Evolutionary conservation across 805 yeast species (phyloP).

Genomic region (Nakazawaea sp.): DNA sequence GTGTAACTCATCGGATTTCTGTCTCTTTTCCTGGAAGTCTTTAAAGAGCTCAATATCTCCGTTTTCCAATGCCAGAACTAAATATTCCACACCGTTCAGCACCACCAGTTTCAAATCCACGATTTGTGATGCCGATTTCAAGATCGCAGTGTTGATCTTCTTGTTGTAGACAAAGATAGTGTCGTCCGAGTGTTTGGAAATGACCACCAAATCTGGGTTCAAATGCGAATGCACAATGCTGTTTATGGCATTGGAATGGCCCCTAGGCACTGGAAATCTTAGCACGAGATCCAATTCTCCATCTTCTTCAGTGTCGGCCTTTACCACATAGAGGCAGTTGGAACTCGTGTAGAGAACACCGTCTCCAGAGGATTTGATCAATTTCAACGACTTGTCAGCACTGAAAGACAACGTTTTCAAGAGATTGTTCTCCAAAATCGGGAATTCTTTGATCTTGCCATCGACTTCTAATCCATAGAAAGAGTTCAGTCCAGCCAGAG

Average conservation of each 20-base stretch:
- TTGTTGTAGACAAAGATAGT: slow-evolving; percentile 28
- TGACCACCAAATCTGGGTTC: slow-evolving; percentile 26
- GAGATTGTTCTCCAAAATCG: slow-evolving; percentile 18
- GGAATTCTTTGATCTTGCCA: slow-evolving; percentile 19
- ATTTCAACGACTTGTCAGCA: slow-evolving; percentile 14
- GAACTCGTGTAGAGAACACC: slow-evolving; percentile 24
- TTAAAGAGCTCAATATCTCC: slow-evolving; percentile 27
- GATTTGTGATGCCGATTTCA: slow-evolving; percentile 27
- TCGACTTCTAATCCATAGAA: slow-evolving; percentile 23
- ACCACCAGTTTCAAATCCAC: slow-evolving; percentile 20
- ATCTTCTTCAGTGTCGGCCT: slow-evolving; percentile 21
- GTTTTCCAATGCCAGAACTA: slow-evolving; percentile 24
- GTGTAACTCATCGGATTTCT: slow-evolving; percentile 14
- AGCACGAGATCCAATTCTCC: slow-evolving; percentile 21
- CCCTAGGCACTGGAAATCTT: slow-evolving; percentile 26
- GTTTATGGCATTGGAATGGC: slow-evolving; percentile 25
- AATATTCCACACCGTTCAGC: slow-evolving; percentile 15
- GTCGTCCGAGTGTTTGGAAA: slow-evolving; percentile 23
- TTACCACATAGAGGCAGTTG: slow-evolving; percentile 16
- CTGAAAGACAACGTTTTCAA: slow-evolving; percentile 14
- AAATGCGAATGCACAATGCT: slow-evolving; percentile 26
- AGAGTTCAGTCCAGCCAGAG: slow-evolving; percentile 17
- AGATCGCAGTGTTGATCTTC: slow-evolving; percentile 22
- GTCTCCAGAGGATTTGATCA: slow-evolving; percentile 20
- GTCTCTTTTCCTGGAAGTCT: slow-evolving; percentile 8